Percentiles rank a stretch among this genome's conserved stretches.
phyloP scores from a whole-genome alignment of 495 filamentous ascomycete species.

The Neurospora sp. region DNA sequence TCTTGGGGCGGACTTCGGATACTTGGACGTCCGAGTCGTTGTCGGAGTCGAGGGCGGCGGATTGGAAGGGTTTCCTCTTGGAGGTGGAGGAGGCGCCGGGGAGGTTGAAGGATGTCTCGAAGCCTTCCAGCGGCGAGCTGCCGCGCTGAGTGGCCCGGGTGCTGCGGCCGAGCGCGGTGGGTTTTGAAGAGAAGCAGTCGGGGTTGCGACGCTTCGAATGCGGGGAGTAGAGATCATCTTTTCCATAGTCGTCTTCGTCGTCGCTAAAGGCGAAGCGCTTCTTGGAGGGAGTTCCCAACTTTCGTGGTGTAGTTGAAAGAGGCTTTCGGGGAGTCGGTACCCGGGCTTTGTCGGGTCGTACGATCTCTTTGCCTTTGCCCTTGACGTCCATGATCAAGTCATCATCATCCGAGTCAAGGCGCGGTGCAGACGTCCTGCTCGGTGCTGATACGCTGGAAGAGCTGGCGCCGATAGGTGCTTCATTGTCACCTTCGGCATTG shows the following conservation, averaged over 20 bases:
- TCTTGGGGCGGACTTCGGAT: background rate
- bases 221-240: background rate
- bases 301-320: background rate
- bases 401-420: constrained; percentile 10
- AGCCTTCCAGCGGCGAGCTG: background rate
- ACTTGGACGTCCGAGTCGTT: background rate
- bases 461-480: constrained; percentile 14
- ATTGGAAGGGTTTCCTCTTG: background rate
- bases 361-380: constrained; percentile 22
- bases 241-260: background rate
- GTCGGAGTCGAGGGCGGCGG: background rate
- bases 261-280: background rate
- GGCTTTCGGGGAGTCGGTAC: background rate
- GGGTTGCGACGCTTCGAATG: background rate
- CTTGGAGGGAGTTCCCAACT: background rate
- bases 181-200: background rate
- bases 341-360: background rate
- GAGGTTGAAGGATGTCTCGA: background rate
- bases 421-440: background rate
- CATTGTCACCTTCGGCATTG: constrained; percentile 14
- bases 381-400: constrained; percentile 21
- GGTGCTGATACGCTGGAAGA: background rate
- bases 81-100: background rate
- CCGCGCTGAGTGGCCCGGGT: background rate
- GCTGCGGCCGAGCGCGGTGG: background rate